Base-by-base conservation (phyloP, 371 early-diverging fungal genomes). In the Rhizomucor pusillus region DNA sequence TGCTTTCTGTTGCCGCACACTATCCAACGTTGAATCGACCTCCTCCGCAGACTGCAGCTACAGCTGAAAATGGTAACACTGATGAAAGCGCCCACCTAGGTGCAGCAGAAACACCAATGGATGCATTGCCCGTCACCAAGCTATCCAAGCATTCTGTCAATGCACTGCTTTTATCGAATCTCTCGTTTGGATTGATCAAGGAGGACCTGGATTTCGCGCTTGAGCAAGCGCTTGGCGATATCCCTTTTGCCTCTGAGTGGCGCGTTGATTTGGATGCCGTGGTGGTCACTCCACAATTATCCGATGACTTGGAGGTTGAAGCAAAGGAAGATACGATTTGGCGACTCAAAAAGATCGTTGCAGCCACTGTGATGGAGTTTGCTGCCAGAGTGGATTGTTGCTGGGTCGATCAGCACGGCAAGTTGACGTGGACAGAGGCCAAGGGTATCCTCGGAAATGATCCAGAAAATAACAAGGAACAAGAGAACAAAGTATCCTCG, bases 321-420 rank as follows among this genome's bases (percentile, higher is more conserved):
- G 77, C 77, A 43, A 65, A 75, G 25, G 84, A 84, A 52, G 56
- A 47, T 0, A 64, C 71, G 3, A 60, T 84, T n/a, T 70, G 79
- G 66, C 66, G 72, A 14, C 56, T 78, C 3, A 74, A 80, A 43
- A 73, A 77, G 37, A 67, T 66, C 34, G 59, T 60, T n/a, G 56
- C 61, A 3, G 61, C 68, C 1, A 63, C 70, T 45, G 59, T 63
- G 14, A 57, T 59, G 1, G 60, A 55, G 14, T 69, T 71, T 14
- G 78, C 78, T 5, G 69, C 76, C 7, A 73, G 74, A 12, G 73
- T 84, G 1, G 80, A 78, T 55, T 79, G 81, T 37, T 84, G 84
- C 57, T 84, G 84, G 84, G 73, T 84, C 0, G 77, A 84, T 50
- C 70, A 68, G 35, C 67, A 73, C 7, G 84, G 79, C 0, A 75